These are phyloP conservation scores for Xerocomus minutiporus DNA, from an alignment of 1,284 basidiomycete genomes.

Conservation along the genomic window DNA sequence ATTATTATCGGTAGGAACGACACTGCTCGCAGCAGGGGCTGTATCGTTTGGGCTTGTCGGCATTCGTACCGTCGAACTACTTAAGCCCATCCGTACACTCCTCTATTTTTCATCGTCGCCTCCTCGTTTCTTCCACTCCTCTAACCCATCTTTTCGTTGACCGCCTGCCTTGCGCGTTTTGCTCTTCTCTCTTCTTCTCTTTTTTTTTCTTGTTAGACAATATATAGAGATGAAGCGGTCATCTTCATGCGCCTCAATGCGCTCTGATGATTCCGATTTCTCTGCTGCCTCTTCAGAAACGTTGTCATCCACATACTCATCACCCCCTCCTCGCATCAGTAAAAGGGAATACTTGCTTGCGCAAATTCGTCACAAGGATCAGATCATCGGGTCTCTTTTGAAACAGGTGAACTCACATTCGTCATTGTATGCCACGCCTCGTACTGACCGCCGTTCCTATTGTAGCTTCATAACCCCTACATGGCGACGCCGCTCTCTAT, in stretches of 20 bases:
- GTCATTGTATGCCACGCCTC: not conserved
- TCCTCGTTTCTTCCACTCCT: not conserved
- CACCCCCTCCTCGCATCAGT: constrained; percentile 39
- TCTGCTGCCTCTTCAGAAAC: constrained; percentile 24
- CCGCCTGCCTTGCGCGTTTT: not conserved
- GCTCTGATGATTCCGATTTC: constrained; percentile 23
- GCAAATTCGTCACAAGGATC: constrained; percentile 78
- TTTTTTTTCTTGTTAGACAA: not conserved
- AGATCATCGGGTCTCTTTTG: constrained; percentile 74
- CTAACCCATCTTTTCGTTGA: not conserved
- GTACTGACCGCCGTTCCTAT: constrained; percentile 4
- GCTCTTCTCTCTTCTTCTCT: constrained; percentile 1
- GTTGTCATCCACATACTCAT: constrained; percentile 29
- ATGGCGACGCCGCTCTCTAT: constrained; percentile 71
- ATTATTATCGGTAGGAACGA: constrained; percentile 5
- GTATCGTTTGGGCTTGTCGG: constrained; percentile 6
- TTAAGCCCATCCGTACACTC: constrained; percentile 17
- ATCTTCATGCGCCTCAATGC: constrained; percentile 17
- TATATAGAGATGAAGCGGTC: constrained; percentile 17
- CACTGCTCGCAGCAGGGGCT: constrained; percentile 15
- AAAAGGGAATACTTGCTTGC: constrained; percentile 78
- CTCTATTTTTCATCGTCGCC: not conserved
- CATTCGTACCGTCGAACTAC: constrained; percentile 16
- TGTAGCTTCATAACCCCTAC: constrained; percentile 72
- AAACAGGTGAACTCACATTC: constrained; percentile 55